Percentiles rank a stretch among this genome's conserved stretches.
These are phyloP conservation scores for Rhodotorula glutinis DNA, from an alignment of 1,284 basidiomycete genomes.

Conservation along the genomic window DNA sequence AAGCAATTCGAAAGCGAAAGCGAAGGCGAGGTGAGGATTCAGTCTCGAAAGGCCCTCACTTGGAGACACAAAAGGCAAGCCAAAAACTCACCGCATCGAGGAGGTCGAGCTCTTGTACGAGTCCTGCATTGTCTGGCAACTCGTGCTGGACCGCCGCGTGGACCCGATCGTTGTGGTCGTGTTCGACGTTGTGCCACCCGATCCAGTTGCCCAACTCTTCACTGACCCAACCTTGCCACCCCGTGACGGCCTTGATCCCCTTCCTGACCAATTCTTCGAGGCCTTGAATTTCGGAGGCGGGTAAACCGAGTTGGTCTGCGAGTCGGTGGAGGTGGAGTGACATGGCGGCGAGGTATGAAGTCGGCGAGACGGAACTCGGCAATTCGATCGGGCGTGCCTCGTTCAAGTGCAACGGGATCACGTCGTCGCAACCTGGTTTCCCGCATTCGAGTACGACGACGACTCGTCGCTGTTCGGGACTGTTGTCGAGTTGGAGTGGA, in stretches of 20 bases:
- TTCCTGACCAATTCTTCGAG: slow-evolving; percentile 17
- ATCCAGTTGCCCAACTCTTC: slow-evolving; percentile 33
- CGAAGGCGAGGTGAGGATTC: no score
- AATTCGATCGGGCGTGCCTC: slow-evolving; percentile 2
- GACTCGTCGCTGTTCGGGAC: neutral
- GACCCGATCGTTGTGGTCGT: slow-evolving; percentile 18
- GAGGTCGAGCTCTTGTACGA: slow-evolving; percentile 32
- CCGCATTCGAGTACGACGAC: slow-evolving; percentile 36
- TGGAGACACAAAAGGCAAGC: no score
- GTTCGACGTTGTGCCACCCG: slow-evolving; percentile 23
- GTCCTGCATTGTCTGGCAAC: neutral
- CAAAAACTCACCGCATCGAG: slow-evolving; percentile 28
- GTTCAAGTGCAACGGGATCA: neutral
- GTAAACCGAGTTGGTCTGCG: slow-evolving; percentile 20
- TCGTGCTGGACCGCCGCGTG: neutral
- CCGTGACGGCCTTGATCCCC: slow-evolving; percentile 30
- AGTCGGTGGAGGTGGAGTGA: slow-evolving; percentile 39
- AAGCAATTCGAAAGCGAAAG: neutral
- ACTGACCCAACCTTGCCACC: slow-evolving; percentile 37
- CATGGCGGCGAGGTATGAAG: slow-evolving; percentile 33
- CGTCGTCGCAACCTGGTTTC: slow-evolving; percentile 13
- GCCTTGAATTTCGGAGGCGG: slow-evolving; percentile 4
- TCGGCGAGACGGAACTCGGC: slow-evolving; percentile 22
- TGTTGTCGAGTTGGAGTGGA: neutral
- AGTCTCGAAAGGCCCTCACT: no score